phyloP scores from a whole-genome alignment of 768 basidiomycete genomes.

The Flagelloscypha sp. region DNA sequence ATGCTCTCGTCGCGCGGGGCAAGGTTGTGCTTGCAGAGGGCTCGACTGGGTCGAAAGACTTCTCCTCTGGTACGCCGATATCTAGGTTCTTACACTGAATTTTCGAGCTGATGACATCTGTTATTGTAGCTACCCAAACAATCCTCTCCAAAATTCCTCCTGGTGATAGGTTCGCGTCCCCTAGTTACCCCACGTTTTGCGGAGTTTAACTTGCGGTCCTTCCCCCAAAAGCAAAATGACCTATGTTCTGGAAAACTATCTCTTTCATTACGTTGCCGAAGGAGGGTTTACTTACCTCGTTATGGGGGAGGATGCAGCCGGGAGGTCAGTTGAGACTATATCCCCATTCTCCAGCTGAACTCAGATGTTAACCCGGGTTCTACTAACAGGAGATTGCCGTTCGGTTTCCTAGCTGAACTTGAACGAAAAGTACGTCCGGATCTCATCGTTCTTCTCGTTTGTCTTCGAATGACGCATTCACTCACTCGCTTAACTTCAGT shows the following conservation, averaged over 20 bases:
- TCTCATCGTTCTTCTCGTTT: conserved; percentile 10
- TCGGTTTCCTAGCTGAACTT: conserved; percentile 83
- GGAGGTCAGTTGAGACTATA: conserved; percentile 46
- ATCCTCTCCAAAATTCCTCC: conserved; percentile 95
- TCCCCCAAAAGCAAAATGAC: conserved; percentile 53
- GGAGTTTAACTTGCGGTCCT: conserved; percentile 1
- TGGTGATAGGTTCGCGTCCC: conserved; percentile 55
- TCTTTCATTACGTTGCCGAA: conserved; percentile 91
- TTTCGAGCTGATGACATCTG: not conserved
- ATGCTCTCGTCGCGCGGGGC: conserved; percentile 76
- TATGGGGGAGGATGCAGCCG: conserved; percentile 90
- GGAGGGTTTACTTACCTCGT: conserved; percentile 83
- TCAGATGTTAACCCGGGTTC: conserved; percentile 3
- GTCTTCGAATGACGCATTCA: conserved; percentile 5
- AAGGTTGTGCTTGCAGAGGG: conserved; percentile 82
- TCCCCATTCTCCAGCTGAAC: conserved; percentile 1
- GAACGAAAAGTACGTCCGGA: conserved; percentile 54
- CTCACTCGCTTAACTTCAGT: conserved; percentile 29
- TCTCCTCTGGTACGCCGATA: conserved; percentile 66
- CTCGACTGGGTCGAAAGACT: conserved; percentile 71
- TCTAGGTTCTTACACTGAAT: conserved; percentile 2
- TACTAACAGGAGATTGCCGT: conserved; percentile 79
- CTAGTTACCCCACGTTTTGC: conserved; percentile 11
- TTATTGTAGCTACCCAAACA: conserved; percentile 60
- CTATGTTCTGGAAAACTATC: conserved; percentile 88